Conservation (phyloP, 2,329 filamentous ascomycete genomes). For the Dryadomyces quercivorus region DNA sequence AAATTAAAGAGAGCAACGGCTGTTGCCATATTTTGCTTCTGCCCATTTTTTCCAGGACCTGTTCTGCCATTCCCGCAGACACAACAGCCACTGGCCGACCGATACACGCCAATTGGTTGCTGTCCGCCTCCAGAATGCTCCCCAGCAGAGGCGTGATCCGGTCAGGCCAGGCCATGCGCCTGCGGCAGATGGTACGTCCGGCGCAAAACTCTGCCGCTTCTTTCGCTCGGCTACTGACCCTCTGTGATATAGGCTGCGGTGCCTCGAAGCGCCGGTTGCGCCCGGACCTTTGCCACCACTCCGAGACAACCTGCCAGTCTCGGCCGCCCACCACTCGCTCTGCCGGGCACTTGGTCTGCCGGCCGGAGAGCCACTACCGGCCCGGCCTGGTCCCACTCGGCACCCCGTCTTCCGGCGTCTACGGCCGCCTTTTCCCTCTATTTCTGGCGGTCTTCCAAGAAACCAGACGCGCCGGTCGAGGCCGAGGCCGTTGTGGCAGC, state of each 20-base stretch:
- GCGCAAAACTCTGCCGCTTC: neutral
- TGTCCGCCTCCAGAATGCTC: slow-evolving; percentile 29
- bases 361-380: no score
- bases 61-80: neutral
- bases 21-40: neutral
- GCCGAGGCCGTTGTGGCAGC: neutral
- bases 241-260: neutral
- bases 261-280: neutral
- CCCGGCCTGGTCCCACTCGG: slow-evolving; percentile 4
- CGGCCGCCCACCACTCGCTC: neutral
- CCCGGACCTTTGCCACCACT: slow-evolving; percentile 17
- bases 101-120: slow-evolving; percentile 1
- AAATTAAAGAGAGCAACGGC: neutral
- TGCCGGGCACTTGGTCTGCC: no score
- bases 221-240: neutral
- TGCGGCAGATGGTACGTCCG: slow-evolving; percentile 23
- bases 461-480: neutral
- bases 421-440: slow-evolving; percentile 12
- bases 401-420: slow-evolving; percentile 9
- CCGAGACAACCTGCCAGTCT: slow-evolving; percentile 9
- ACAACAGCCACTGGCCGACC: neutral
- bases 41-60: neutral
- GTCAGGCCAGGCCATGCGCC: slow-evolving; percentile 29
- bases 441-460: slow-evolving; percentile 6
- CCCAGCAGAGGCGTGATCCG: slow-evolving; percentile 39